phyloP scores from a whole-genome alignment of 225 moss, liverwort and hornwort genomes.

The Sphagnum contortum region DNA sequence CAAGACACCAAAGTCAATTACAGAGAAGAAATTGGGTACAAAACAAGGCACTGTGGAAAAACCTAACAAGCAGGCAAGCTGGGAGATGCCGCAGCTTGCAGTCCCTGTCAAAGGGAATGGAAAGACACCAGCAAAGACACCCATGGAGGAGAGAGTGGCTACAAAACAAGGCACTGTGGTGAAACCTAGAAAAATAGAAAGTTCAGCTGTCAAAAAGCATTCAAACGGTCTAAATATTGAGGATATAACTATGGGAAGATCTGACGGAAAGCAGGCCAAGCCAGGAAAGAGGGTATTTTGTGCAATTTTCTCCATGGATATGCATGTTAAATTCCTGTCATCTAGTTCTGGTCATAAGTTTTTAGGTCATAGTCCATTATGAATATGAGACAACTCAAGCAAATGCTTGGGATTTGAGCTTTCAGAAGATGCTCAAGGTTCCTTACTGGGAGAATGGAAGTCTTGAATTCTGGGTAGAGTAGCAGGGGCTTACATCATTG shows the following conservation, averaged over 20 bases:
- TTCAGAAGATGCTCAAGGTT: too few relatives aligned
- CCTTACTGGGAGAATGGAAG: too few relatives aligned
- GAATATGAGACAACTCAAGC: too few relatives aligned
- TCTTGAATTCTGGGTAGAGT: too few relatives aligned
- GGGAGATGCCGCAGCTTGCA: slow-evolving; percentile 5
- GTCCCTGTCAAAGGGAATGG: background rate
- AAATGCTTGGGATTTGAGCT: too few relatives aligned
- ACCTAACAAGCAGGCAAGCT: slow-evolving; percentile 7
- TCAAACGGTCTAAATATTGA: slow-evolving; percentile 86
- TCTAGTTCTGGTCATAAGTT: too few relatives aligned
- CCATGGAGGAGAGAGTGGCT: slow-evolving; percentile 7
- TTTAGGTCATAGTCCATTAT: too few relatives aligned
- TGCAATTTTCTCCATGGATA: too few relatives aligned
- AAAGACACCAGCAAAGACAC: slow-evolving; percentile 1
- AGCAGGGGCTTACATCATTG: too few relatives aligned
- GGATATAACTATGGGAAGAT: slow-evolving; percentile 73
- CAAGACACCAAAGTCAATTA: background rate
- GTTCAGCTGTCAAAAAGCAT: slow-evolving; percentile 38
- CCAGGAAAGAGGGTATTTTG: slow-evolving; percentile 62
- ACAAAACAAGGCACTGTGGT: slow-evolving; percentile 6
- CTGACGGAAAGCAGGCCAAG: slow-evolving; percentile 75
- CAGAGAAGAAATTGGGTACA: too few relatives aligned
- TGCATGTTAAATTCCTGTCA: too few relatives aligned
- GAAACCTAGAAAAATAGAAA: slow-evolving; percentile 35
- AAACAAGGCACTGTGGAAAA: too few relatives aligned